Conservation (phyloP, 2,329 filamentous ascomycete species). For the Arthrobotrys conoides region DNA sequence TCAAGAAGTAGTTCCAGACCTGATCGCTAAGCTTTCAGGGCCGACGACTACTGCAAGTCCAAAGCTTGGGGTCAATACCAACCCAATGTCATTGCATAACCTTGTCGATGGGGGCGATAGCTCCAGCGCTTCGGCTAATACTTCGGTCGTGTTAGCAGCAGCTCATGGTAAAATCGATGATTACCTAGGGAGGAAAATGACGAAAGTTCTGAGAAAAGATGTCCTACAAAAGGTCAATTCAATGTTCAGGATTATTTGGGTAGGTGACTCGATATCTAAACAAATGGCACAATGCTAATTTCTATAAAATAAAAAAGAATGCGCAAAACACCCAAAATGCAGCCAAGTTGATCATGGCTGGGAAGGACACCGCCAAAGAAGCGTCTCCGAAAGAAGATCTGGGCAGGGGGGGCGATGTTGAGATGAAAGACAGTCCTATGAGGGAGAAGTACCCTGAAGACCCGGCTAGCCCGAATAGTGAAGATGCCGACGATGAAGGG, state of each 20-base stretch:
- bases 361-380: conserved; percentile 46
- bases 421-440: conserved; percentile 42
- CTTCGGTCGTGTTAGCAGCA: conserved; percentile 55
- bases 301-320: conserved; percentile 14
- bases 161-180: conserved; percentile 62
- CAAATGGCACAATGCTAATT: neutral
- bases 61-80: conserved; percentile 65
- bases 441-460: conserved; percentile 42
- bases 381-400: conserved; percentile 22
- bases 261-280: neutral
- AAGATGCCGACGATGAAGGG: conserved; percentile 58
- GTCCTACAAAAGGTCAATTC: conserved; percentile 62
- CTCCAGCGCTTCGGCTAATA: conserved; percentile 45
- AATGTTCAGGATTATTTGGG: conserved; percentile 59
- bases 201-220: conserved; percentile 62
- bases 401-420: conserved; percentile 22
- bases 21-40: conserved; percentile 69
- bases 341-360: conserved; percentile 56
- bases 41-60: conserved; percentile 66
- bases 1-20: conserved; percentile 75
- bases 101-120: conserved; percentile 60
- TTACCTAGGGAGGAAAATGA: conserved; percentile 63
- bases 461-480: conserved; percentile 46
- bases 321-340: conserved; percentile 49
- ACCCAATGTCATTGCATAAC: conserved; percentile 64